These are phyloP conservation scores for Papiliotrema flavescens DNA, from an alignment of 1,284 basidiomycete species.

Conservation along the genomic window DNA sequence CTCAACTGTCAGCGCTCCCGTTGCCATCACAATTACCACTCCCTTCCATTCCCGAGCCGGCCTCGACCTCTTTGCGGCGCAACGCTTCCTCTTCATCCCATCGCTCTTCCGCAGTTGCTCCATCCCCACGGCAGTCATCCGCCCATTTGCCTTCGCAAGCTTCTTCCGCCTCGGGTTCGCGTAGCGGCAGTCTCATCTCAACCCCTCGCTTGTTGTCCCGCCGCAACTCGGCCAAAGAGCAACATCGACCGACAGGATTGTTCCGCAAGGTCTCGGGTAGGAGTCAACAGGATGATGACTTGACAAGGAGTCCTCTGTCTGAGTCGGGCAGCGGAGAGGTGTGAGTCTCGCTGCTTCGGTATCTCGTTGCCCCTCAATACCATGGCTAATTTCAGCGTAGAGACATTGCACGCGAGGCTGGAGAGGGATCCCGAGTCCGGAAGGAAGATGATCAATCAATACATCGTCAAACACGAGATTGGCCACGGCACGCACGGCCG, in stretches of 20 bases:
- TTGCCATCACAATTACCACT: no score
- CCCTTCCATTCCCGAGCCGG: no score
- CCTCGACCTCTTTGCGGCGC: neutral
- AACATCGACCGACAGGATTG: constrained; percentile 1
- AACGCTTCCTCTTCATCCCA: neutral
- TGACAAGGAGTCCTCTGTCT: neutral
- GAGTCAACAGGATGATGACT: neutral
- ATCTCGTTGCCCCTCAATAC: neutral
- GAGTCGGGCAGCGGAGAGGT: neutral
- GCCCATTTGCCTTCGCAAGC: constrained; percentile 1
- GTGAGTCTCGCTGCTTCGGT: neutral
- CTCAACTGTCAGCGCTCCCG: no score
- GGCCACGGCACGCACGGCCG: constrained; percentile 78
- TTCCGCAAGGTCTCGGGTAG: constrained; percentile 11
- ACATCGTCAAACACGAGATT: constrained; percentile 59
- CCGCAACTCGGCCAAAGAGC: constrained; percentile 19
- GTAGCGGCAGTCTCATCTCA: constrained; percentile 17
- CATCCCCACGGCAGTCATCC: neutral
- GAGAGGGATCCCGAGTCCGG: constrained; percentile 47
- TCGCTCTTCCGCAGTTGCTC: neutral
- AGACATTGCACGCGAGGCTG: constrained; percentile 55
- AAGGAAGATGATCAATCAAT: constrained; percentile 69
- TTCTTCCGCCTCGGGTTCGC: constrained; percentile 18
- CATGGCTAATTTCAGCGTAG: constrained; percentile 46
- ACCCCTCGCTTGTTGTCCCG: constrained; percentile 22